Evolutionary conservation across 2,329 filamentous ascomycete species (phyloP).

Genomic region (Endocalyx cinctus): DNA sequence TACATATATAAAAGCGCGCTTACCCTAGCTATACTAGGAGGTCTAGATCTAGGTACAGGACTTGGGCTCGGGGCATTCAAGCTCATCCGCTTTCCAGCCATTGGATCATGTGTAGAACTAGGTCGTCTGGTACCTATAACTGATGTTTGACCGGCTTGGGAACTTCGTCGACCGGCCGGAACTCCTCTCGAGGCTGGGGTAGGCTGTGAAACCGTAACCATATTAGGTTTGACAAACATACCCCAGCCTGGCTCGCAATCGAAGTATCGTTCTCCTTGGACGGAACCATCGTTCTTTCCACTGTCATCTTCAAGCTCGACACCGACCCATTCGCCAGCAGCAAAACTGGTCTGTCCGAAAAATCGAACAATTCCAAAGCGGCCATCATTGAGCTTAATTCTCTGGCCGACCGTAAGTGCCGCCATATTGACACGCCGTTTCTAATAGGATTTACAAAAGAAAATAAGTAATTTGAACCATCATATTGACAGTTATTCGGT

Average conservation of each 20-base stretch:
- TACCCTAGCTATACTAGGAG: conserved; percentile 54
- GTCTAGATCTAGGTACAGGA: conserved; percentile 56
- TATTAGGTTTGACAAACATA: conserved; percentile 80
- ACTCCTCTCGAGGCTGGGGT: conserved; percentile 35
- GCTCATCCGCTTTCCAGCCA: conserved; percentile 59
- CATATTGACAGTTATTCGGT: too few species aligned
- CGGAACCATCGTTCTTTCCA: conserved; percentile 92
- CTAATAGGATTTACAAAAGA: conserved; percentile 1
- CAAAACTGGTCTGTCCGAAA: conserved; percentile 74
- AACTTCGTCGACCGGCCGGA: conserved; percentile 35
- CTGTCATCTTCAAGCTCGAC: conserved; percentile 77
- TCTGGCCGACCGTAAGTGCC: conserved; percentile 63
- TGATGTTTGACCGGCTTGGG: conserved; percentile 23
- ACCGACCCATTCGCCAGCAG: conserved; percentile 81
- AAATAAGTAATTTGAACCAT: background rate
- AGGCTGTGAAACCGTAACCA: conserved; percentile 56
- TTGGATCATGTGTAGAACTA: conserved; percentile 50
- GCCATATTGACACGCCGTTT: too few species aligned
- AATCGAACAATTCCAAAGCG: conserved; percentile 76
- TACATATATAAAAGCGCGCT: too few species aligned
- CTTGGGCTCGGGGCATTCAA: conserved; percentile 70
- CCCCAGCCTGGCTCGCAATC: conserved; percentile 70
- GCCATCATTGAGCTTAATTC: conserved; percentile 73
- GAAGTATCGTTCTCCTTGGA: conserved; percentile 85
- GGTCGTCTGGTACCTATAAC: conserved; percentile 35